Evolutionary conservation across 2,329 filamentous ascomycete species (phyloP), one percentile per base, ranked within the genome.

Genomic region (Pseudogymnoascus sp.): DNA sequence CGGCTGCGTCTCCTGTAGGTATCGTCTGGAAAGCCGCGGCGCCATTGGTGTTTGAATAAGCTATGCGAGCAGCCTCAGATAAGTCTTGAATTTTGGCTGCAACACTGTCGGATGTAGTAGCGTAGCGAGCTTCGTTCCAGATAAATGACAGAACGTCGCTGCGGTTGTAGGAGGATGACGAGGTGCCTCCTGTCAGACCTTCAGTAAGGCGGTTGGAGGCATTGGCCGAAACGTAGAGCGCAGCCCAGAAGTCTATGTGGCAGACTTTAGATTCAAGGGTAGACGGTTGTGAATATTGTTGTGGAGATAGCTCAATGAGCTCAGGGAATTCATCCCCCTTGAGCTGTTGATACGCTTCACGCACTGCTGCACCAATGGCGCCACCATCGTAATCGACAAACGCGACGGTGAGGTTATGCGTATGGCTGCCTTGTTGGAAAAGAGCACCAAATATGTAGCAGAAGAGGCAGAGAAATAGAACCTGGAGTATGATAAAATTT

Each of bases 311-410:
- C 55, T 74, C 71, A 27, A 71, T 67, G 25, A 77, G 59, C 1
- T 71, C 72, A 0, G 72, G 73, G 62, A 74, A 76, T 2, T 27
- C 59, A 13, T 69, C 61, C n/a, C 65, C 70, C 58, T 74, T 64
- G 1, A 76, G 52, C 5, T 60, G 62, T 13, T 67, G 40, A 61
- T 75, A 75, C n/a, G 75, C 73, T 5, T 64, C 61, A 9, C 68
- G 65, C 3, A 77, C 62, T 1, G 74, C 67, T 4, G 66, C 21
- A 27, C 75, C 74, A 35, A 77, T 67, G 3, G 77, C 69, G 58
- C 78, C 76, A 4, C 80, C 81, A 68, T 88, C 85, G 65, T 87
- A 86, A 69, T 87, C 83, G 29, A 88, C 84, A 1, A 87, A 79
- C 64, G 81, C 80, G 7, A 88, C 76, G 2, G 75, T 76, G 7